Evolutionary conservation across 768 basidiomycete species (phyloP).

Genomic region (Collybia sordida): DNA sequence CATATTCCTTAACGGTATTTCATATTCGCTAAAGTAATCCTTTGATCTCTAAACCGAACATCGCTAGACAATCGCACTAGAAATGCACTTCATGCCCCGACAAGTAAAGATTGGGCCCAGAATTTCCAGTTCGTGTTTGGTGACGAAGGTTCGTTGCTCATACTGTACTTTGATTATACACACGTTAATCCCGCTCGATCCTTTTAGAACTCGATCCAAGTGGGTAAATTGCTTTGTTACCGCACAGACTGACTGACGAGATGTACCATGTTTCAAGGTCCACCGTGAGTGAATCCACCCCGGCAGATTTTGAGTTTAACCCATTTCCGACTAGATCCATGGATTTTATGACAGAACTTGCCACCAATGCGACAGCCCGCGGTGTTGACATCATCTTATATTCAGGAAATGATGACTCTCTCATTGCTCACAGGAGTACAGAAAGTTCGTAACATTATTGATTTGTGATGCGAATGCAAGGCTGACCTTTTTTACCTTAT

Average conservation of each 20-base stretch:
- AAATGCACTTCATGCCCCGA: slow-evolving; percentile 68
- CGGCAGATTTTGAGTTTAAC: neutral
- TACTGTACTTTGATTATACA: slow-evolving; percentile 9
- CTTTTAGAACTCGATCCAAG: slow-evolving; percentile 33
- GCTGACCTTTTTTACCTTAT: slow-evolving; percentile 25
- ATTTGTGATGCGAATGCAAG: neutral
- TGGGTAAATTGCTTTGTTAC: slow-evolving; percentile 20
- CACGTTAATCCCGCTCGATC: neutral
- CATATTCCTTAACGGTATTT: slow-evolving; percentile 63
- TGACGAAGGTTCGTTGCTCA: slow-evolving; percentile 26
- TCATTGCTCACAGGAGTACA: slow-evolving; percentile 61
- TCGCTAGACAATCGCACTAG: slow-evolving; percentile 50
- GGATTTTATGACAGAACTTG: slow-evolving; percentile 63
- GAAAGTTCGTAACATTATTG: slow-evolving; percentile 43
- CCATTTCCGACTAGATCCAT: slow-evolving; percentile 47
- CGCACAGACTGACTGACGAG: neutral
- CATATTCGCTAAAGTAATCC: neutral
- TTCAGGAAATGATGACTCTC: slow-evolving; percentile 70
- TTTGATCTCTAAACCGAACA: neutral
- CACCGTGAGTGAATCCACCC: slow-evolving; percentile 25
- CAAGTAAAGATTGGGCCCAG: slow-evolving; percentile 47
- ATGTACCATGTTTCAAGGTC: slow-evolving; percentile 20
- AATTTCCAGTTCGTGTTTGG: slow-evolving; percentile 39
- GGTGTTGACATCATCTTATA: slow-evolving; percentile 55
- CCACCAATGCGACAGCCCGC: slow-evolving; percentile 57